Evolutionary conservation across 768 basidiomycete species (phyloP), one percentile per base, ranked within the genome.

Genomic region (Boletus vinaceobasis): DNA sequence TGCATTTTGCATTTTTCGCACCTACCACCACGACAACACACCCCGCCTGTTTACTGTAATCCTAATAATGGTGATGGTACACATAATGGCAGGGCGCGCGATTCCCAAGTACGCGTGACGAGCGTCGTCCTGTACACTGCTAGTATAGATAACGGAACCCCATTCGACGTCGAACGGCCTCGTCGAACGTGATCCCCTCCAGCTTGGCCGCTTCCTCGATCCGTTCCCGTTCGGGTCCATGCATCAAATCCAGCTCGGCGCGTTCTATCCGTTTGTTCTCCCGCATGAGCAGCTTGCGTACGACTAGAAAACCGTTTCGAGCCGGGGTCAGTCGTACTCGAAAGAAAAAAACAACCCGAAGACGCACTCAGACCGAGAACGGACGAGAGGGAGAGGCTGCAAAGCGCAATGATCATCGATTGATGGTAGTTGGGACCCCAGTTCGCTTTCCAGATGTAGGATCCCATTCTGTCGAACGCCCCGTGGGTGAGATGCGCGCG

Each of bases 351-450:
- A 31, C 8, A n/a, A n/a, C n/a, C n/a, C 8, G 1, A 11, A n/a
- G 31, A 61, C 55, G 31, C 51, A 79, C 78, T 65, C 26, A 76
- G 56, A 15, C 73, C 61, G 15, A 80, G 71, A 0, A 65, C 65
- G 8, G 75, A 55, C 4, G 48, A 62, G n/a, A 78, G 64, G 1
- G 71, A 62, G n/a, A 78, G 64, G 1, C 71, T 65, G n/a, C 65
- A 68, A 4, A 76, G 60, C 1, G 72, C 74, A 48, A 86, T 84
- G 37, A 74, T 74, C 83, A 86, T 83, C 2, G 83, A 83, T 47
- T 73, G 81, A 51, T 83, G 83, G 56, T 86, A 87, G 53, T 75
- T 60, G 0, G 84, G 85, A 3, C 80, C 74, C 84, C 84, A 87
- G 19, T 71, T 66, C 5, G 79, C 62, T 60, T 81, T 80, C 85